Base-by-base conservation (phyloP, 495 filamentous ascomycete species). In the Haplographium delicatum region DNA sequence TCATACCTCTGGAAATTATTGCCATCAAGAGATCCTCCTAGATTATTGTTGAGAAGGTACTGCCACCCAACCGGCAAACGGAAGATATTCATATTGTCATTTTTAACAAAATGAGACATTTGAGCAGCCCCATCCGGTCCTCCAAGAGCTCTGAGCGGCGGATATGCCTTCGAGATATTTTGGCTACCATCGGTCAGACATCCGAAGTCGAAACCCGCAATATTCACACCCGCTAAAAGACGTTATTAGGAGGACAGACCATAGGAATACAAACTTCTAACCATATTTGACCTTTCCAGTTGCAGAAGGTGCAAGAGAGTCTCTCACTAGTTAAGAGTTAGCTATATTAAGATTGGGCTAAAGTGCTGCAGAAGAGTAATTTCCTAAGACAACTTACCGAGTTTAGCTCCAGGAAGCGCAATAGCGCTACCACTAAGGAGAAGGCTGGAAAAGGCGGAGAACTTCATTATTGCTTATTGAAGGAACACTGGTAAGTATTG, bases 61-160 rank as follows among this genome's bases (percentile, higher is more conserved):
- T 82, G 78, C 58, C 58, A 61, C 10, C 75, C 74, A 73, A 51
- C 72, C 67, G 37, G 78, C 4, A 82, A 64, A 16, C 79, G 72
- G 65, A 80, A 80, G 45, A 75, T 70, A 51, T 80, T 80, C 56
- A 80, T 65, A 37, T 67, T 61, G 42, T 75, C 68, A 33, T 73
- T 64, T 11, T 67, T 72, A 46, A 65, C 57, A 49, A 80, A 82
- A 61, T 82, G 79, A 16, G 72, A 59, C 72, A 82, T 82, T 58
- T 82, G 79, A 20, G 45, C 68, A 25, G 57, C 55, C 11, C 69
- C 69, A 59, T 71, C 65, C 3, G 48, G 50, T 11, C 65, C 61
- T 22, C 58, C 60, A 8, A 63, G 54, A 18, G 40, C 39, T n/a
- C 34, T 58, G 28, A 68, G 47, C 35, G 65, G 68, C 18, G 69